Evolutionary conservation across 129 eudicot genomes (phyloP), one percentile per base, ranked within the genome.

Genomic region (Chrysanthemum lavandulifolium): DNA sequence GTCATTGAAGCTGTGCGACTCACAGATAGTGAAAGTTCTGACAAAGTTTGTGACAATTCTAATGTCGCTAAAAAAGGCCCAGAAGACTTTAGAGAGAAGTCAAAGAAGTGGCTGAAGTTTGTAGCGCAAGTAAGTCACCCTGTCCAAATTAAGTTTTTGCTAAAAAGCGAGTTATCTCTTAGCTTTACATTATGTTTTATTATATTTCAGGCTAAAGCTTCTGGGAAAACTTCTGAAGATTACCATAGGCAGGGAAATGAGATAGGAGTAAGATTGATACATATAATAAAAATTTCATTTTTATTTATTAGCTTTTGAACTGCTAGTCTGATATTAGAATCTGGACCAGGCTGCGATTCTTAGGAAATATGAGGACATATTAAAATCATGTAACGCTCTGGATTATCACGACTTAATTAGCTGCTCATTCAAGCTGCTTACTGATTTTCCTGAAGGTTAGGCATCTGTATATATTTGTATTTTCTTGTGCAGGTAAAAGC

Each of bases 341-440:
- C 70, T 87, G 74, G 65, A 62, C 61, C 91, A 94, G 98, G 96
- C 97, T 68, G 77, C 82, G 78, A 80, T 94, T 78, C 96, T 94
- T 71, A 83, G 74, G 48, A 82, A 86, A 78, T 94, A 94, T 67
- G 74, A 82, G 56, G 88, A 81, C 61, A 90, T 88, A 76, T 71
- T 94, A 65, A 80, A 73, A 68, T 81, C 97, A 47, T 94, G 98
- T 70, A 84, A 94, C 83, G 97, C 98, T 54, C 75, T 94, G 76
- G 98, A 94, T 81, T 90, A 94, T 82, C 96, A 94, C 61, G 98
- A 94, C 75, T 86, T 94, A 71, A 90, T 94, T 79, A 90, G 84
- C 84, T 86, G 80, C 81, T 94, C 97, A 58, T 85, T 84, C 78
- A 94, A 86, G 87, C 84, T 94, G 75, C 93, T 94, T 54, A 83